A percentile compares a stretch with the other conserved stretches of the same genome.
Conservation (phyloP, 2,329 filamentous ascomycete species). For the Teratosphaeria viscida region DNA sequence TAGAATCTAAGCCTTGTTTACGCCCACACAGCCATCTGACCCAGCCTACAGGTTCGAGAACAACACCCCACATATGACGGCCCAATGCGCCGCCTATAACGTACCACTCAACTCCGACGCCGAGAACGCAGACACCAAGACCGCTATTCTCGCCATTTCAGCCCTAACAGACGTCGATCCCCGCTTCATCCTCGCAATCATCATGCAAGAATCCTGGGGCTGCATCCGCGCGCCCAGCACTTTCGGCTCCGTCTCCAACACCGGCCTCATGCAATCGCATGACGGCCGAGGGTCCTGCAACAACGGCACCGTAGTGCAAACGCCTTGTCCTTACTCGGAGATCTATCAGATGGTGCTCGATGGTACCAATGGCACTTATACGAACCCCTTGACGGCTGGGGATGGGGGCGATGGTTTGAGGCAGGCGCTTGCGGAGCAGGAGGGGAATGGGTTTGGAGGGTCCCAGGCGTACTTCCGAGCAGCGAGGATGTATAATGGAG, state of each 20-base stretch:
- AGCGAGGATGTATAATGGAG: conserved; percentile 43
- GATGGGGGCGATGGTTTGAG: conserved; percentile 29
- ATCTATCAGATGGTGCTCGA: conserved; percentile 35
- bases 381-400: conserved; percentile 15
- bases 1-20: background rate
- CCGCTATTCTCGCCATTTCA: conserved; percentile 25
- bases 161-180: conserved; percentile 25
- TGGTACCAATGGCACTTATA: conserved; percentile 32
- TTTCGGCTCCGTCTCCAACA: conserved; percentile 29
- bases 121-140: conserved; percentile 30
- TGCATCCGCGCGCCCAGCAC: conserved; percentile 38
- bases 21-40: background rate
- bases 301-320: conserved; percentile 17
- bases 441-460: conserved; percentile 20
- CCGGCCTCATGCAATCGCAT: conserved; percentile 38
- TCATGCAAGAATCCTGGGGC: conserved; percentile 38
- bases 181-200: conserved; percentile 35
- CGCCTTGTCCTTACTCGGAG: conserved; percentile 29
- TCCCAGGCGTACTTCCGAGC: conserved; percentile 36
- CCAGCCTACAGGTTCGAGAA: conserved; percentile 19
- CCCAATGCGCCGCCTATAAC: conserved; percentile 27
- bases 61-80: conserved; percentile 27
- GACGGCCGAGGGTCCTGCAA: conserved; percentile 31
- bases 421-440: conserved; percentile 24
- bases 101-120: conserved; percentile 28